phyloP scores from a whole-genome alignment of 176 grass and related monocot species.

The Poa annua region DNA sequence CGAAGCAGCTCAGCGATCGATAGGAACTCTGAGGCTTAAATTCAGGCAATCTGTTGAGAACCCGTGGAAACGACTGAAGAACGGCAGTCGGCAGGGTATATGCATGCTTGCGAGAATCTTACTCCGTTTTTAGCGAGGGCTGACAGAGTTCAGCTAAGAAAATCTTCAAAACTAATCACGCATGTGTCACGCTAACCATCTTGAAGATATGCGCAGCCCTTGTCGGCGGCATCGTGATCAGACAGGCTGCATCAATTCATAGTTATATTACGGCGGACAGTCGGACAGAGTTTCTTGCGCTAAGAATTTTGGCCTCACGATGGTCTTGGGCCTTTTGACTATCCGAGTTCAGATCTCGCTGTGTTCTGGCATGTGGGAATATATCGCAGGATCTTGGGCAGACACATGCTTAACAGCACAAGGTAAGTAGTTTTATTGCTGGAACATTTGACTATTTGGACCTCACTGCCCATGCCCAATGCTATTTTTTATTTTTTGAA shows the following conservation, averaged over 20 bases:
- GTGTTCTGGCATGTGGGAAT: background rate
- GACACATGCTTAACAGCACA: background rate
- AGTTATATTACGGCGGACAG: background rate
- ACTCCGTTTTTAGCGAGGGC: background rate
- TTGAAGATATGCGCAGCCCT: too few species aligned
- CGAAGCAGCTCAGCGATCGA: background rate
- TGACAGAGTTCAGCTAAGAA: background rate
- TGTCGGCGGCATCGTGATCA: background rate
- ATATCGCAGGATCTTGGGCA: background rate
- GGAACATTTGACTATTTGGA: background rate
- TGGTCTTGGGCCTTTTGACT: background rate
- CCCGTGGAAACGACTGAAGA: too few species aligned
- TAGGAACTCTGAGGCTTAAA: background rate
- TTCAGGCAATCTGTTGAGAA: background rate
- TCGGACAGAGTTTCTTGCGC: background rate
- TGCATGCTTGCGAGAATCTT: too few species aligned
- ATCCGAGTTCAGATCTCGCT: background rate
- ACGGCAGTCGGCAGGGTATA: too few species aligned
- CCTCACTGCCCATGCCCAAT: background rate
- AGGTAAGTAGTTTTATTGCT: background rate
- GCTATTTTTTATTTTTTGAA: background rate
- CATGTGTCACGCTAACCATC: too few species aligned
- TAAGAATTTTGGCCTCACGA: background rate
- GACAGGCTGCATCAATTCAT: background rate
- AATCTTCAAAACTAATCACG: too few species aligned